Evolutionary conservation across 805 yeast genomes (phyloP), one percentile per base, ranked within the genome.

Genomic region (Starmerella davenportii): DNA sequence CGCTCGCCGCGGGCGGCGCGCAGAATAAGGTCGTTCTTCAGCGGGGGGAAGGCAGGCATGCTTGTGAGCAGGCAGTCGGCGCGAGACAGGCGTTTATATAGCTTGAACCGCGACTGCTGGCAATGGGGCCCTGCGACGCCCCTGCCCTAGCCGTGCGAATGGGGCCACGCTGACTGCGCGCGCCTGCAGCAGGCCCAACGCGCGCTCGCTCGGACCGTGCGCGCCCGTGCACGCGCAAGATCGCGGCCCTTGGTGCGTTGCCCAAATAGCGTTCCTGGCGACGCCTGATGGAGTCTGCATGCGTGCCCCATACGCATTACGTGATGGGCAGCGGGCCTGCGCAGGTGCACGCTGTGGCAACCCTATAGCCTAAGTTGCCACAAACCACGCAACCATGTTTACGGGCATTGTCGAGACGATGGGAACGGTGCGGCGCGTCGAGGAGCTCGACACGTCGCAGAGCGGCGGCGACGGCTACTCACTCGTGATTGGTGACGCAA

Each of bases 371-470:
- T 14, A 25, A 25, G 28, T 11, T 11, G 14, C 28, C 11, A 14
- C 11, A 25, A 11, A 25, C 28, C 14, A 14, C 14, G 11, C 11
- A 25, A 11, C 11, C 35, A 85, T 87, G 98, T 87, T 87, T 51
- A 87, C 98, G 0, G 98, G 98, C 23, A 72, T 87, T 34, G 92
- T 87, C 3, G 98, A 87, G 55, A 64, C 65, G 28, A 72, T 84
- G 21, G 96, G 95, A 8, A 65, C 55, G 1, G 74, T 79, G 4
- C 43, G 53, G 11, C 72, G 68, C 44, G 67, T 67, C 44, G 55
- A 56, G 24, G 51, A 53, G 28, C 51, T 58, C 5, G 87, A 79
- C 45, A 43, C 52, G 5, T 44, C 74, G 1, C 61, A 56, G 29
- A 57, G 72, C 2, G 84, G 80, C 2, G 85, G 81, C 2, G 67